phyloP scores from a whole-genome alignment of 2,329 filamentous ascomycete species.

The Neonectria sp. region DNA sequence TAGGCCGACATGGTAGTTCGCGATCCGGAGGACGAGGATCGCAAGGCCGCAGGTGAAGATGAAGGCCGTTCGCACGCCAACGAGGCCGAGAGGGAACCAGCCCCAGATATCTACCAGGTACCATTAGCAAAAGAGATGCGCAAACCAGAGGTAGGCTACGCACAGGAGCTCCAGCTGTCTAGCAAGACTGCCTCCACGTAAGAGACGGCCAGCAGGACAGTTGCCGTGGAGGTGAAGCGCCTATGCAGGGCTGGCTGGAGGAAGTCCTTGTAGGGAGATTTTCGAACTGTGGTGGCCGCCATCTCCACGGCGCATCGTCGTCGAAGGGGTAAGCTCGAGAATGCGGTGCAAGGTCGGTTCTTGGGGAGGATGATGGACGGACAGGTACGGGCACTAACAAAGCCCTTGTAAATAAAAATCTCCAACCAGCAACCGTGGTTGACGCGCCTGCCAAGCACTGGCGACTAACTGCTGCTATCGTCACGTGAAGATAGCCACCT shows the following conservation, averaged over 20 bases:
- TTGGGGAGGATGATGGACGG: slow-evolving; percentile 26
- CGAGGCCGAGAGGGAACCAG: slow-evolving; percentile 86
- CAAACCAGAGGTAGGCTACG: slow-evolving; percentile 52
- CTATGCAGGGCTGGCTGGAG: slow-evolving; percentile 90
- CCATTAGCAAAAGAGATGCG: slow-evolving; percentile 27
- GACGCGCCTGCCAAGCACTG: slow-evolving; percentile 39
- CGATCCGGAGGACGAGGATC: slow-evolving; percentile 88
- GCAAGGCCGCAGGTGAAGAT: slow-evolving; percentile 83
- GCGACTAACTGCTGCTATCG: slow-evolving; percentile 32
- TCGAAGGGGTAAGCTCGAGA: slow-evolving; percentile 49
- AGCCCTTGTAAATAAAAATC: slow-evolving; percentile 54
- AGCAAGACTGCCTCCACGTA: slow-evolving; percentile 81
- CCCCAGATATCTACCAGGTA: slow-evolving; percentile 80
- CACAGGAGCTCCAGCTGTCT: slow-evolving; percentile 79
- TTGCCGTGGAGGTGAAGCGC: slow-evolving; percentile 85
- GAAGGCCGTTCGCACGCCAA: slow-evolving; percentile 80
- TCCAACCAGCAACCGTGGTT: slow-evolving; percentile 50
- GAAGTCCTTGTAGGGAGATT: slow-evolving; percentile 85
- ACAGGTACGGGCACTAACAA: slow-evolving; percentile 30
- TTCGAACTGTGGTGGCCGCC: slow-evolving; percentile 69
- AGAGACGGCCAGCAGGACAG: slow-evolving; percentile 78
- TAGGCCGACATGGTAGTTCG: slow-evolving; percentile 82
- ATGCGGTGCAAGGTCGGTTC: slow-evolving; percentile 37
- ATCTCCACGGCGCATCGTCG: slow-evolving; percentile 65
- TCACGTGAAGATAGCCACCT: slow-evolving; percentile 50